Evolutionary conservation across 2,329 filamentous ascomycete species (phyloP).

Genomic region (Cytospora mali): DNA sequence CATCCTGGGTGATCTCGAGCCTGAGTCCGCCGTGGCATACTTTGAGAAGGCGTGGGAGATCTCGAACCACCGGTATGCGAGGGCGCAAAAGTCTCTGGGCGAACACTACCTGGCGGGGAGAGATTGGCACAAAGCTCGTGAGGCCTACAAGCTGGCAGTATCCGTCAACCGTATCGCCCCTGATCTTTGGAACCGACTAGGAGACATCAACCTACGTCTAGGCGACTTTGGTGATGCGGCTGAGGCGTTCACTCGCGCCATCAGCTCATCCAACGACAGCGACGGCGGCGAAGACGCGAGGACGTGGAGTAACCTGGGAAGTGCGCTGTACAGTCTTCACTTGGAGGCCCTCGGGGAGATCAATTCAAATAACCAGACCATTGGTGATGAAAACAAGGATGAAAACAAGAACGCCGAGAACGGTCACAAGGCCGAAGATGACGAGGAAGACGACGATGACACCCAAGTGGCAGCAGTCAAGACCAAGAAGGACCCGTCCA

Average conservation of each 20-base stretch:
- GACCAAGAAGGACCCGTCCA: slow-evolving; percentile 52
- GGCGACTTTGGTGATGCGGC: slow-evolving; percentile 77
- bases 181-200: slow-evolving; percentile 85
- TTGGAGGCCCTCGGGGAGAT: slow-evolving; percentile 51
- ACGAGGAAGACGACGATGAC: slow-evolving; percentile 35
- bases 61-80: slow-evolving; percentile 76
- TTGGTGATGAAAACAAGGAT: slow-evolving; percentile 22
- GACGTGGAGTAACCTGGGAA: slow-evolving; percentile 93
- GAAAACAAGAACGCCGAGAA: slow-evolving; percentile 30
- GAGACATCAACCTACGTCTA: slow-evolving; percentile 82
- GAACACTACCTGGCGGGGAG: slow-evolving; percentile 71
- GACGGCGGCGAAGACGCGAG: slow-evolving; percentile 87
- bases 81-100: slow-evolving; percentile 85
- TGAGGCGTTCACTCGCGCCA: slow-evolving; percentile 79
- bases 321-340: slow-evolving; percentile 74
- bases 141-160: slow-evolving; percentile 78
- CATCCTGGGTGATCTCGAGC: slow-evolving; percentile 88
- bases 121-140: slow-evolving; percentile 69
- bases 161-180: slow-evolving; percentile 79
- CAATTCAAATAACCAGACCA: slow-evolving; percentile 35
- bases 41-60: slow-evolving; percentile 89
- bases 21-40: slow-evolving; percentile 61
- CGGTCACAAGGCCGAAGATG: slow-evolving; percentile 31
- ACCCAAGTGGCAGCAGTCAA: slow-evolving; percentile 12
- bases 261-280: slow-evolving; percentile 60